Conservation (phyloP, 2,329 filamentous ascomycete species). For the Metarhizium sp. region DNA sequence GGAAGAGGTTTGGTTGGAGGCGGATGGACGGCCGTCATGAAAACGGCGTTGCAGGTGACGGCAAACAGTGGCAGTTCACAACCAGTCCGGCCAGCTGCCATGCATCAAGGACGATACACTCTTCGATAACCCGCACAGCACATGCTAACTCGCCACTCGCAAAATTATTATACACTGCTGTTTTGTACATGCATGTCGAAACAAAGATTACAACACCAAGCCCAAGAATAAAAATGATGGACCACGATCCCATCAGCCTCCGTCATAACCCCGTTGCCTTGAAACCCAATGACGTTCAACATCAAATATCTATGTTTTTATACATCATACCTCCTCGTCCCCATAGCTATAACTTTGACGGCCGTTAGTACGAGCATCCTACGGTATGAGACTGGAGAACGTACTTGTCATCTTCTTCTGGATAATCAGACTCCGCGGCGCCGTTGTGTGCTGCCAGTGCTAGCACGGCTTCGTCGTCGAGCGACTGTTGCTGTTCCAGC, state of each 20-base stretch:
- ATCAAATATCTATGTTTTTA: too few species aligned
- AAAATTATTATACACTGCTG: not conserved
- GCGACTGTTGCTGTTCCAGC: conserved; percentile 20
- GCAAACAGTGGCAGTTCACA: not conserved
- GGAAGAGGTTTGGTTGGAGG: not conserved
- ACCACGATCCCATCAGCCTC: too few species aligned
- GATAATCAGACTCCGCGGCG: conserved; percentile 27
- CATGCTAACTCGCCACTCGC: not conserved
- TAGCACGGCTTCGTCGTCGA: conserved; percentile 40
- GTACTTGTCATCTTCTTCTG: conserved; percentile 22
- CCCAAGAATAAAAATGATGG: too few species aligned
- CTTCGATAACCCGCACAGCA: not conserved
- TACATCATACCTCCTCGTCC: conserved; percentile 28
- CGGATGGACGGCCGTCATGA: not conserved
- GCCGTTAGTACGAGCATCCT: not conserved
- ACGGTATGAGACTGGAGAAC: not conserved
- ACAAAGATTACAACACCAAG: too few species aligned
- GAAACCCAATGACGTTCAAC: too few species aligned
- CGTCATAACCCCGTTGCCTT: too few species aligned
- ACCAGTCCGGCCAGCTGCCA: not conserved
- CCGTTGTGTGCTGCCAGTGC: conserved; percentile 36
- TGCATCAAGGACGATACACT: not conserved
- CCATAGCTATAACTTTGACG: conserved; percentile 19
- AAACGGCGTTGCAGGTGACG: not conserved
- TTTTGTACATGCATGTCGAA: too few species aligned